Evolutionary conservation across 1,284 basidiomycete genomes (phyloP), one percentile per base, ranked within the genome.

Genomic region (Rhizoctonia solani): DNA sequence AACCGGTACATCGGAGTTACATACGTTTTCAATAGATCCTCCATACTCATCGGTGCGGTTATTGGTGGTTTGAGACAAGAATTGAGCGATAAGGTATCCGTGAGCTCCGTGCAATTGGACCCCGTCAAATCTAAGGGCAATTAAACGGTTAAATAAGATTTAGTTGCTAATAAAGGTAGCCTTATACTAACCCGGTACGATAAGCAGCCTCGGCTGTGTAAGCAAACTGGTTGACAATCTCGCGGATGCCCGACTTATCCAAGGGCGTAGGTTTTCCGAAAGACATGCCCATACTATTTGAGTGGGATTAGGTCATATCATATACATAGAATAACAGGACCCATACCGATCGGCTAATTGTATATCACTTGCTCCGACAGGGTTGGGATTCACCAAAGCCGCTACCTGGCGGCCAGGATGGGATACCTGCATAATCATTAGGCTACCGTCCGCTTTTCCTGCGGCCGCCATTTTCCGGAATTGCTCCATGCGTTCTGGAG

Each of bases 341-440:
- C 29, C 30, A 49, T 14, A n/a, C n/a, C 29, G 34, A 23, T 47
- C 54, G 4, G 34, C 56, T 11, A 65, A 44, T 61, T 74, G 72
- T 3, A 75, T 59, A 58, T 76, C 74, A 1, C 73, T 75, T n/a
- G 76, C 73, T 2, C 76, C 77, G 11, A 77, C 73, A 4, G 77
- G 75, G 27, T 74, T 61, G 34, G 73, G 70, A 69, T 72, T 71
- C 37, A 77, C 69, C 46, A 70, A 70, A 34, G 72, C 55, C 29
- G 72, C 29, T 52, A 69, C 67, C 69, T 69, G 53, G 66, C 72
- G 19, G 68, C 80, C 80, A 1, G 76, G 77, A 71, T 81, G 79
- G 5, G 77, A 78, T 19, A 81, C 70, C 73, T 81, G 80, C 1
- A 75, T 78, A 59, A 81, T 75, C 37, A 75, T 74, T 41, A 81